Evolutionary conservation across 1,284 basidiomycete species (phyloP).

Genomic region (Coniophora puteana): DNA sequence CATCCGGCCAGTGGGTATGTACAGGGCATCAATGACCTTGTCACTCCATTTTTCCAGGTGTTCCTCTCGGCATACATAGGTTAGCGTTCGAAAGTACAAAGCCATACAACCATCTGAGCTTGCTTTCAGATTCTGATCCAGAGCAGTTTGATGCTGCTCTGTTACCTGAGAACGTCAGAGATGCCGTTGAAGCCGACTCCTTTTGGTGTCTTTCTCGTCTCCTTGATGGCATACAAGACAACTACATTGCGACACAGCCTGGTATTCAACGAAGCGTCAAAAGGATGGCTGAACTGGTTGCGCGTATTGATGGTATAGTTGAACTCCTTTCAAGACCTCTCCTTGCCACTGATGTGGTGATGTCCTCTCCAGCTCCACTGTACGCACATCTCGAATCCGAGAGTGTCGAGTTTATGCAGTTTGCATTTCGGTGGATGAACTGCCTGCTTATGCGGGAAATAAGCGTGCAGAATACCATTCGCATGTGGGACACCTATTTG

Average conservation of each 20-base stretch:
- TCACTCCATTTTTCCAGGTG: constrained; percentile 92
- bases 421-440: constrained; percentile 99
- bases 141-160: constrained; percentile 79
- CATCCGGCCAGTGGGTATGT: constrained; percentile 97
- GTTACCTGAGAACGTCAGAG: constrained; percentile 68
- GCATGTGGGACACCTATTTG: constrained; percentile 99
- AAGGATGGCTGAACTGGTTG: constrained; percentile 89
- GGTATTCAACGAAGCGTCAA: constrained; percentile 91
- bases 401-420: constrained; percentile 98
- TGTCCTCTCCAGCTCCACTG: constrained; percentile 60
- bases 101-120: constrained; percentile 9
- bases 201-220: constrained; percentile 96
- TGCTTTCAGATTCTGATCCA: constrained; percentile 71
- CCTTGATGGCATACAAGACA: constrained; percentile 95
- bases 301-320: constrained; percentile 92
- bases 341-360: not conserved
- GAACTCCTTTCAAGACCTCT: constrained; percentile 8
- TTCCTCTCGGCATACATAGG: constrained; percentile 91
- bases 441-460: constrained; percentile 96
- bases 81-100: no score
- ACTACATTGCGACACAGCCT: constrained; percentile 93
- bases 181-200: constrained; percentile 90
- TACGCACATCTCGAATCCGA: constrained; percentile 81
- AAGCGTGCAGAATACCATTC: constrained; percentile 89
- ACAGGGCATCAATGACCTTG: constrained; percentile 97